Evolutionary conservation across 805 yeast genomes (phyloP), one percentile per base, ranked within the genome.

Genomic region (Ogataea pini): DNA sequence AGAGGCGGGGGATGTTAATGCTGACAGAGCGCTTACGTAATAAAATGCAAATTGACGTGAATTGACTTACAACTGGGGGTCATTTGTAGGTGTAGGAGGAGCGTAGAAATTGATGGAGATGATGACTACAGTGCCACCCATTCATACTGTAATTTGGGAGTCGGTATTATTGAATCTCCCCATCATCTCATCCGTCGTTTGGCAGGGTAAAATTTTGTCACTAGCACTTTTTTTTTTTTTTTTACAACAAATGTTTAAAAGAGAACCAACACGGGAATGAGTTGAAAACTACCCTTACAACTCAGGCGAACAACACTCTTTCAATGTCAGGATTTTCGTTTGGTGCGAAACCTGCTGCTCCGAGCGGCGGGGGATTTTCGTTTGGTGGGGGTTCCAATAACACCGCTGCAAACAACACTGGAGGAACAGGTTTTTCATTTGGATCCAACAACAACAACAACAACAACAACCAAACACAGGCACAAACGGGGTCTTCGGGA

Each of bases 1-100:
- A 83, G 98, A 68, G 99, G 99, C 2, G 98, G 98, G 18, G 24
- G 42, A 2, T 25, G 25, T n/a, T 39, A 27, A 28, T 28, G 24
- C 5, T 24, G n/a, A 25, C 19, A 10, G n/a, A 13, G 22, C 24
- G 37, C 20, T 34, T 34, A 34, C 37, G 37, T 34, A 34, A 34
- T 34, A 5, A 18, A 12, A 28, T 28, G 31, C 13, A n/a, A 8
- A 4, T 12, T 4, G 13, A 28, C 31, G 31, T 28, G 31, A 6
- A 7, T 8, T 28, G 9, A 28, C 9, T 28, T 10, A 12, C 13
- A 4, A 10, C 13, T n/a, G n/a, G n/a, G n/a, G n/a, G n/a, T 22
- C 25, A 22, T 22, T 22, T 8, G 25, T 22, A 22, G 25, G n/a
- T n/a, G n/a, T n/a, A n/a, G n/a, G n/a, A n/a, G n/a, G n/a, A n/a